Evolutionary conservation across 176 grass and related monocot species (phyloP), one percentile per base, ranked within the genome.

Genomic region (Dendrocalamus sinicus): DNA sequence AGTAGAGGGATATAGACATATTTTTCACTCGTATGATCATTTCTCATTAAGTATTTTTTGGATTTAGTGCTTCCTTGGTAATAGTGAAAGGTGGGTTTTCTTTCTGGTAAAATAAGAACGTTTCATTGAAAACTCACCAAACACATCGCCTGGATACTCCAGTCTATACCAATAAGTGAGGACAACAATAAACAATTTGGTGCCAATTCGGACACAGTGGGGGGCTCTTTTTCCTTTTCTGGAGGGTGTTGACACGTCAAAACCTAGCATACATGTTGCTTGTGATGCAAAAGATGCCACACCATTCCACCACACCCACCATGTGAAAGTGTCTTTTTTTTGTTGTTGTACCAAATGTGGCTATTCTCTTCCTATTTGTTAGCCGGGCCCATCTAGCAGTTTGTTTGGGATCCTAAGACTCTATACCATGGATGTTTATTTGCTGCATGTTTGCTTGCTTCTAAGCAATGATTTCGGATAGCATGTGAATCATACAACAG

Each of bases 171-270:
- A 51, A 10, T 50, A 51, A 26, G 58, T 52, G 44, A 60, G 41
- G 52, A 65, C 6, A 83, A 4, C 46, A 54, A 20, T 44, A 67
- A 67, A 76, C 14, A 65, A 81, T 75, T 22, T 67, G 70, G 72
- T 54, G 46, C 35, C 73, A 35, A 48, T 75, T 72, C 46, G 9
- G 15, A 60, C 20, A 77, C 51, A 77, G 40, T 22, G 64, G 51
- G 51, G 22, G 39, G 45, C 17, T 40, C 67, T 14, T 14, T 66
- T 58, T 73, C 48, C n/a, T 87, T 87, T 20, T 61, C 59, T 26
- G 59, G 59, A 26, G 59, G 59, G n/a, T 12, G 59, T 12, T 61
- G 59, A 26, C 22, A 61, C 2, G 59, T 61, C 59, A 12, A 61
- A 61, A 24, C 59, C n/a, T 20, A 61, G n/a, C n/a, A 61, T 12